phyloP scores from a whole-genome alignment of 352 stramenopile species.

The Globisporangium splendens region DNA sequence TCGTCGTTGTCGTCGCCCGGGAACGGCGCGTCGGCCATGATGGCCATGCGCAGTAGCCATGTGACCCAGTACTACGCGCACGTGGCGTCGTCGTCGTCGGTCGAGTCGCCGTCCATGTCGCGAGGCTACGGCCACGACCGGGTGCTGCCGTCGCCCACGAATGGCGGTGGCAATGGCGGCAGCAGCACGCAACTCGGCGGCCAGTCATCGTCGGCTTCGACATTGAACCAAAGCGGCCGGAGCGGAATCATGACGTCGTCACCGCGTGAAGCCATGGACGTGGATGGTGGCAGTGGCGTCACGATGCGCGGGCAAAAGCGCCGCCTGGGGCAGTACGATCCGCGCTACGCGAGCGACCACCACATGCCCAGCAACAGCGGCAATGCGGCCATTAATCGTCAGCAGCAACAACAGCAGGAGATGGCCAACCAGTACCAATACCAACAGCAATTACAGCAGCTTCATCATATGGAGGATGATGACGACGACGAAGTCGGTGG shows the following conservation, averaged over 20 bases:
- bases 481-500: conserved; percentile 11
- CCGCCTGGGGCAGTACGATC: conserved; percentile 31
- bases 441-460: conserved; percentile 17
- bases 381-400: conserved; percentile 7
- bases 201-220: neutral
- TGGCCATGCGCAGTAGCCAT: conserved; percentile 12
- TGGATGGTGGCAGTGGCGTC: conserved; percentile 11
- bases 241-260: neutral
- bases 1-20: too few relatives aligned
- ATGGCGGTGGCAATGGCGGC: neutral
- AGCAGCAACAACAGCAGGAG: conserved; percentile 3
- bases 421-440: neutral
- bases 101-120: conserved; percentile 13
- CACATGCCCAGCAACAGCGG: conserved; percentile 12
- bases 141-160: conserved; percentile 6
- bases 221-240: neutral
- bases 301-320: conserved; percentile 32
- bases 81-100: conserved; percentile 1
- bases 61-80: conserved; percentile 25
- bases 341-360: conserved; percentile 1
- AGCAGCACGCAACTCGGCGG: neutral
- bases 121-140: conserved; percentile 10
- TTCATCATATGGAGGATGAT: conserved; percentile 1
- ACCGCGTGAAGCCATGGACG: conserved; percentile 6
- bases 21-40: conserved; percentile 14